Evolutionary conservation across 257 asterid species (phyloP).

Genomic region (Forsythia viridissima): DNA sequence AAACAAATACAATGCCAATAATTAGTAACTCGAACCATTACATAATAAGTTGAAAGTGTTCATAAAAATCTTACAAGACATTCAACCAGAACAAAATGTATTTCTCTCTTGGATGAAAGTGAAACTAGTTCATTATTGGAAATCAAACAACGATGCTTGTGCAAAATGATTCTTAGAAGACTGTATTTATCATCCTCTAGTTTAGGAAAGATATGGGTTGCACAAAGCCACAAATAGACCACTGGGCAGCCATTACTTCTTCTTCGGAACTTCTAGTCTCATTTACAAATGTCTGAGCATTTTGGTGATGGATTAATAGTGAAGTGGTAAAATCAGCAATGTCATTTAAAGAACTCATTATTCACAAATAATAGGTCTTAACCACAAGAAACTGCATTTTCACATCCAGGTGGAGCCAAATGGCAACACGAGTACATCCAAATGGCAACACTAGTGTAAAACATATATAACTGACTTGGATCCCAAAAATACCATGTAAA

Average conservation of each 20-base stretch:
- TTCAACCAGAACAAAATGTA: background rate
- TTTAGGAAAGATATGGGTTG: background rate
- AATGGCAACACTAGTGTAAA: too few species aligned
- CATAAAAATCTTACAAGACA: background rate
- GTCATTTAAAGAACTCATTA: background rate
- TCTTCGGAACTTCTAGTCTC: too few species aligned
- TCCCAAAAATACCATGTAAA: background rate
- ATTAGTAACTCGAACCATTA: constrained; percentile 1
- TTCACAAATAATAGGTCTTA: background rate
- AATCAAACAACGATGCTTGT: background rate
- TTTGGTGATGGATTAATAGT: background rate
- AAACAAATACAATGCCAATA: constrained; percentile 15
- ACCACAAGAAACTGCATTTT: background rate
- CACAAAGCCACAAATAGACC: background rate
- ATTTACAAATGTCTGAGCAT: background rate
- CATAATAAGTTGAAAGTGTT: background rate
- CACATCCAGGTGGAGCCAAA: background rate
- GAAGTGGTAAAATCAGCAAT: background rate
- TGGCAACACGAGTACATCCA: background rate
- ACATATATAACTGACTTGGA: background rate
- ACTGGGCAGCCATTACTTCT: background rate
- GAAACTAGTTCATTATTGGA: constrained; percentile 7
- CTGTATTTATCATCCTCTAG: background rate
- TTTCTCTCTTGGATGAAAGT: background rate
- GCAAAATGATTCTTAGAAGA: background rate